Evolutionary conservation across 139 green algal species (phyloP), one percentile per base, ranked within the genome.

Genomic region (Zygnema circumcarinatum): DNA sequence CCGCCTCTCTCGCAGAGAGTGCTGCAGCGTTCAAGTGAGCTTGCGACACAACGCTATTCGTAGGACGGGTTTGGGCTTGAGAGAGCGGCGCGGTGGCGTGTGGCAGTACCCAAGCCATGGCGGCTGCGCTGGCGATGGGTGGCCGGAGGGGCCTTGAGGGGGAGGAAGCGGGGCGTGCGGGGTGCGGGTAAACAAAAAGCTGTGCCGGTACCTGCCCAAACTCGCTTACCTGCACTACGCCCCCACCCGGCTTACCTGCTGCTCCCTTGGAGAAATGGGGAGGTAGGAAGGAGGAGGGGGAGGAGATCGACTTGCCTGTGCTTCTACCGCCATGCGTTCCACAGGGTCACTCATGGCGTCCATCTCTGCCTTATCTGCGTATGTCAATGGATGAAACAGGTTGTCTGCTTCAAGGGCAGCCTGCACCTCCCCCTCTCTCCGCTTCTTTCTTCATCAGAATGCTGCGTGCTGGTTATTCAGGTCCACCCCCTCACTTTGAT

Each of bases 191-290:
- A 0, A 32, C 39, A 87, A 96, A 98, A 20, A 99, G 90, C 92
- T 98, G 95, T 79, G 84, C 89, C 22, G 96, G 95, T 33, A 92
- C 94, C 85, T 97, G 95, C 2, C 96, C 96, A 91, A 98, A 98
- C 92, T 98, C 96, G 40, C 95, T 95, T 56, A 98, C 96, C 94
- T 98, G 96, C 69, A 84, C 1, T n/a, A n/a, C n/a, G n/a, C n/a
- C n/a, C n/a, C n/a, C n/a, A n/a, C n/a, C n/a, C n/a, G n/a, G n/a
- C n/a, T n/a, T n/a, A n/a, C n/a, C n/a, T n/a, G n/a, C n/a, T 33
- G 54, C 54, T 33, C 54, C 25, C 25, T 25, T 72, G 54, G 54
- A 72, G 54, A 29, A 33, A 29, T 29, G 54, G 29, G 54, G 54
- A 72, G 54, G 29, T 33, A 25, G 25, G 25, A 72, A 72, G 54